Evolutionary conservation across 306 rosid species (phyloP).

Genomic region (Cucurbita argyrosperma): DNA sequence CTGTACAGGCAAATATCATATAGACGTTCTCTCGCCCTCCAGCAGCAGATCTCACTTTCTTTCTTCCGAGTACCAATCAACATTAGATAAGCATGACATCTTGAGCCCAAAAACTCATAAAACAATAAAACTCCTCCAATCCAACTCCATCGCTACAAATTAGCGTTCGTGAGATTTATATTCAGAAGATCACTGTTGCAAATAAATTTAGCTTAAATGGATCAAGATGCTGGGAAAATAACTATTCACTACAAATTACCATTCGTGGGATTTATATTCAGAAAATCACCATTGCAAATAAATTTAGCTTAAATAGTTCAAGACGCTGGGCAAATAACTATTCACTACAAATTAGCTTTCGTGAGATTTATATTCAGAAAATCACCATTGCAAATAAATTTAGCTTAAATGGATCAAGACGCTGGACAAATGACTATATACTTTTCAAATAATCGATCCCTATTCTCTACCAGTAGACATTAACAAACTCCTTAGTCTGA

Average conservation of each 20-base stretch:
- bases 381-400: not conserved
- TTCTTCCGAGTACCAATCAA: not conserved
- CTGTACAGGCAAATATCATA: not conserved
- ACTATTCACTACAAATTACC: not conserved
- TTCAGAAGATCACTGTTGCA: no score
- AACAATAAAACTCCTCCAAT: no score
- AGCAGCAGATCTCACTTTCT: no score
- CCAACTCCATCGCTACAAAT: not conserved
- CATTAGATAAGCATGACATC: slow-evolving; percentile 2
- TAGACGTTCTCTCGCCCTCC: no score
- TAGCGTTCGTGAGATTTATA: not conserved
- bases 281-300: not conserved
- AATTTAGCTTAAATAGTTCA: not conserved
- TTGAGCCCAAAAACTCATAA: not conserved
- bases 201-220: no score
- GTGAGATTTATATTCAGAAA: not conserved
- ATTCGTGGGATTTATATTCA: not conserved
- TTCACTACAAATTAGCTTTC: not conserved
- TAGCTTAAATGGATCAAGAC: not conserved
- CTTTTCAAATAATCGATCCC: not conserved
- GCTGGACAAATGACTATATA: not conserved
- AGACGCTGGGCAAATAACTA: not conserved
- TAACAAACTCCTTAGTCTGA: not conserved
- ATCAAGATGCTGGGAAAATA: no score
- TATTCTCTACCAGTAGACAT: not conserved